Percentiles rank a stretch among this genome's conserved stretches.
These are phyloP conservation scores for Tricholoma sp. DNA, from an alignment of 768 basidiomycete species.

Conservation along the genomic window DNA sequence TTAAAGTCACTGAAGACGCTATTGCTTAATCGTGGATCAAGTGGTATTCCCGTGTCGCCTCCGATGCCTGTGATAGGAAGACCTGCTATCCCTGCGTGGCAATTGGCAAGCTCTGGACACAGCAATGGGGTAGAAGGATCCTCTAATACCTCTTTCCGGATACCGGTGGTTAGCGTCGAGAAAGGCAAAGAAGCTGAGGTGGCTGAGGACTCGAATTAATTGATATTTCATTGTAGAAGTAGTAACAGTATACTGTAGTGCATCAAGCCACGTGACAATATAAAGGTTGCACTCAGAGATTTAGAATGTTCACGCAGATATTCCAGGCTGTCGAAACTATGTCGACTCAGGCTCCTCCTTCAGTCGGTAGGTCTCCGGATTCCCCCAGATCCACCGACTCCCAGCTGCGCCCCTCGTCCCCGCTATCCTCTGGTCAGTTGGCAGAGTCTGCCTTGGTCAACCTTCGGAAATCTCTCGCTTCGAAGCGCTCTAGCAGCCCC, in stretches of 20 bases:
- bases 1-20: conserved; percentile 92
- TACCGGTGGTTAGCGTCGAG: conserved; percentile 27
- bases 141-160: conserved; percentile 7
- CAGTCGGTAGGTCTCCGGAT: conserved; percentile 16
- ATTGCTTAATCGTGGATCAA: conserved; percentile 67
- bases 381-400: conserved; percentile 33
- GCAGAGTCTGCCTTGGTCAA: conserved; percentile 58
- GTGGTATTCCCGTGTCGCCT: conserved; percentile 44
- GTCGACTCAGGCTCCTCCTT: conserved; percentile 40
- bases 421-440: conserved; percentile 45
- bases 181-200: conserved; percentile 59
- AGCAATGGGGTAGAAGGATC: conserved; percentile 8
- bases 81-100: conserved; percentile 89
- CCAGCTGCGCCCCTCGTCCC: conserved; percentile 22
- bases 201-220: background rate
- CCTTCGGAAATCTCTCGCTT: conserved; percentile 57
- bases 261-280: background rate
- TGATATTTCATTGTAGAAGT: too few relatives aligned
- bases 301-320: conserved; percentile 68
- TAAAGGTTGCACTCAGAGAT: too few relatives aligned
- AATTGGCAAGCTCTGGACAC: conserved; percentile 49
- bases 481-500: conserved; percentile 43
- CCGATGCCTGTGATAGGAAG: conserved; percentile 43
- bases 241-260: too few relatives aligned
- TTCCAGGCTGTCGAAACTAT: conserved; percentile 69